A percentile compares a stretch with the other conserved stretches of the same genome.
Conservation (phyloP, 2,329 filamentous ascomycete species). For the Trichoderma brevicompactum region DNA sequence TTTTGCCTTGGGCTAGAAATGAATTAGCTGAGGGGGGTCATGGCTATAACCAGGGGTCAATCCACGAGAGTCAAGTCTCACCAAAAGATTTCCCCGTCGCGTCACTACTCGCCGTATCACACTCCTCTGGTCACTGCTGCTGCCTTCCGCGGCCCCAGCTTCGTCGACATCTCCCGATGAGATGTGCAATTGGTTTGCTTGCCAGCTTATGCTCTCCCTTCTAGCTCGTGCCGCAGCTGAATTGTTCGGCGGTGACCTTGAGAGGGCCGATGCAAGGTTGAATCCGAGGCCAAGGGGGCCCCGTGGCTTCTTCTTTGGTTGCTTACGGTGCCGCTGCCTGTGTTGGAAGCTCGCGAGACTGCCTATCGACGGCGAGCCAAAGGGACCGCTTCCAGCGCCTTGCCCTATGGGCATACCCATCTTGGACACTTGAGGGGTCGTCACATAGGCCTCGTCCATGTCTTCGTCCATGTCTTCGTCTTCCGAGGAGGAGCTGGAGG, state of each 20-base stretch:
- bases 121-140: slow-evolving; percentile 65
- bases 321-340: slow-evolving; percentile 71
- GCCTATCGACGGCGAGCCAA: slow-evolving; percentile 71
- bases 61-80: slow-evolving; percentile 51
- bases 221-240: slow-evolving; percentile 56
- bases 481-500: slow-evolving; percentile 73
- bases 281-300: slow-evolving; percentile 57
- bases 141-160: slow-evolving; percentile 53
- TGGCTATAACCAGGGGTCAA: too few species aligned
- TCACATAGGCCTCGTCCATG: slow-evolving; percentile 79
- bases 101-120: slow-evolving; percentile 85
- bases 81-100: slow-evolving; percentile 83
- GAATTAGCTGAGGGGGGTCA: slow-evolving; percentile 40
- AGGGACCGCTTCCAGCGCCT: slow-evolving; percentile 61
- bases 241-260: slow-evolving; percentile 73
- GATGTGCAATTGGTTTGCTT: slow-evolving; percentile 85
- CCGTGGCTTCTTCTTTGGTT: slow-evolving; percentile 62
- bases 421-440: slow-evolving; percentile 78
- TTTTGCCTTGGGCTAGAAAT: slow-evolving; percentile 83
- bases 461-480: slow-evolving; percentile 74
- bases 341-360: slow-evolving; percentile 84
- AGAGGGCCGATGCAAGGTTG: slow-evolving; percentile 53
- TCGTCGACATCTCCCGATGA: slow-evolving; percentile 70
- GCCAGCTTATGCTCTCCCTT: slow-evolving; percentile 87
- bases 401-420: slow-evolving; percentile 52